Conservation (phyloP, 148 eudicot species). For the Nepenthes gracilis region DNA sequence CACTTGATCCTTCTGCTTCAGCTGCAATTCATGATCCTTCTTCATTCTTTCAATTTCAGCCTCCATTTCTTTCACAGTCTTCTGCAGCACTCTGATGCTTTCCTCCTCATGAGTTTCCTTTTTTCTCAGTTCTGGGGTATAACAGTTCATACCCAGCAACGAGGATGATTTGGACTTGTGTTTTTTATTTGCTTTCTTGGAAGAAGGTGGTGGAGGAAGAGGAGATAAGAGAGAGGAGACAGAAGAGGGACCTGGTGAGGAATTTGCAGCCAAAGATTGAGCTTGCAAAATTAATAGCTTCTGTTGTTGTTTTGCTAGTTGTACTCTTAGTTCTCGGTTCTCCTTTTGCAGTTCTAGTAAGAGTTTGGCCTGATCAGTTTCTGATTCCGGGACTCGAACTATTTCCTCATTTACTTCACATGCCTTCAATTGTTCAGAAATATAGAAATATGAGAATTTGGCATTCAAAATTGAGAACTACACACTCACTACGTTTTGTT, state of each 20-base stretch:
- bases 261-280: slow-evolving; percentile 51
- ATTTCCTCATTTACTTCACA: slow-evolving; percentile 59
- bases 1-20: slow-evolving; percentile 53
- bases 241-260: slow-evolving; percentile 53
- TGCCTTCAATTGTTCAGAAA: slow-evolving; percentile 19
- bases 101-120: neutral
- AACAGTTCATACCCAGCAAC: no score
- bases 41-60: slow-evolving; percentile 54
- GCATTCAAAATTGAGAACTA: neutral
- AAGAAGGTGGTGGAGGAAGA: slow-evolving; percentile 18
- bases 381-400: slow-evolving; percentile 30
- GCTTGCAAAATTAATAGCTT: slow-evolving; percentile 60
- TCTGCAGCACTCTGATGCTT: slow-evolving; percentile 40
- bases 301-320: slow-evolving; percentile 72
- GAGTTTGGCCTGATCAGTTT: slow-evolving; percentile 59
- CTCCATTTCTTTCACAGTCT: slow-evolving; percentile 47
- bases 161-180: slow-evolving; percentile 20
- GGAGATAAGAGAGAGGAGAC: slow-evolving; percentile 32
- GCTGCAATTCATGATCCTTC: slow-evolving; percentile 47
- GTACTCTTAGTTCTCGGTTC: slow-evolving; percentile 58
- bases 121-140: no score
- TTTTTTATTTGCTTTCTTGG: slow-evolving; percentile 30
- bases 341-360: slow-evolving; percentile 74
- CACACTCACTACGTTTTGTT: neutral
- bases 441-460: neutral